Conservation (phyloP, 2,329 filamentous ascomycete genomes). For the Balansia obtecta region DNA sequence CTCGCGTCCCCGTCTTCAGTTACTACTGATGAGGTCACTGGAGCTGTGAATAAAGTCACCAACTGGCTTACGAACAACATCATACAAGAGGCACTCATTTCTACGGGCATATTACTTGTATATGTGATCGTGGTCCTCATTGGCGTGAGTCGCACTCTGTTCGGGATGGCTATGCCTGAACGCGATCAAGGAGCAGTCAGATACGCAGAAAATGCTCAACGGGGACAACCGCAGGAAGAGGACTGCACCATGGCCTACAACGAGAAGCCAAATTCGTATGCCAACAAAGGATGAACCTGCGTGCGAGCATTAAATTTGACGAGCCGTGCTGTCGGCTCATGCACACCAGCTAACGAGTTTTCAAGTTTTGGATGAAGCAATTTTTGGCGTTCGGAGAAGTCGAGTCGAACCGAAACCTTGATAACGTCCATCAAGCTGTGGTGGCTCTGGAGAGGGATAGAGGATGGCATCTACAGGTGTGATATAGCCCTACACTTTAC, state of each 20-base stretch:
- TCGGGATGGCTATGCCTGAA: constrained; percentile 46
- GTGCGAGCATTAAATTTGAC: neutral
- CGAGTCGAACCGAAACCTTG: too few species aligned
- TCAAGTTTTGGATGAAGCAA: too few species aligned
- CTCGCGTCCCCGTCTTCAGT: constrained; percentile 62
- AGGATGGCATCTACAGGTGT: too few species aligned
- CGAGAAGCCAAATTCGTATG: neutral
- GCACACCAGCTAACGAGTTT: too few species aligned
- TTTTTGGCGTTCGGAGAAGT: too few species aligned
- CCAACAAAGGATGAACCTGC: neutral
- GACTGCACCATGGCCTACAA: neutral
- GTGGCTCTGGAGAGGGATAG: too few species aligned
- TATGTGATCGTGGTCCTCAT: constrained; percentile 69
- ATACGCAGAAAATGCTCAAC: constrained; percentile 8
- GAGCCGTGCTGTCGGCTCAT: neutral
- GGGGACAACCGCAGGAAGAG: neutral
- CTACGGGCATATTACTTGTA: constrained; percentile 57
- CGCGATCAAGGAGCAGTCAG: constrained; percentile 34
- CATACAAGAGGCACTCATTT: constrained; percentile 67
- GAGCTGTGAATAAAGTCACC: constrained; percentile 59
- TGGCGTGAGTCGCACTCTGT: constrained; percentile 55
- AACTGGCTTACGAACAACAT: constrained; percentile 55
- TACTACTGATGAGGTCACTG: constrained; percentile 71
- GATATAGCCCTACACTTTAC: too few species aligned
- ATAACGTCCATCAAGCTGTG: too few species aligned